Percentiles rank a stretch among this genome's conserved stretches.
Evolutionary conservation across 306 rosid species (phyloP).

Genomic region (Vicia faba): DNA sequence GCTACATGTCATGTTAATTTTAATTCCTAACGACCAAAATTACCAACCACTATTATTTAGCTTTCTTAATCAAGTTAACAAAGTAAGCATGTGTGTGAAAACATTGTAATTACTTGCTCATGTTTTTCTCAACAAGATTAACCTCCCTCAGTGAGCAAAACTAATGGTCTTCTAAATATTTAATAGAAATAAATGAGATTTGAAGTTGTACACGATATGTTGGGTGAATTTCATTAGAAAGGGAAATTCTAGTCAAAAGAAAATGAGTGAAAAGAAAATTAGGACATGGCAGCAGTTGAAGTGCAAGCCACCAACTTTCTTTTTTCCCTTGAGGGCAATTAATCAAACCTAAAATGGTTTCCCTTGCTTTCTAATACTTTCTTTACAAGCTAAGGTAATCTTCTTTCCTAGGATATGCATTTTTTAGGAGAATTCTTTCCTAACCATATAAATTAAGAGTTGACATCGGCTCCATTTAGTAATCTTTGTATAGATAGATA

Average conservation of each 20-base stretch:
- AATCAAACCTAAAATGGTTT: constrained; percentile 62
- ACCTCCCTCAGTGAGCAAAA: constrained; percentile 19
- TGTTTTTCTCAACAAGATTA: constrained; percentile 30
- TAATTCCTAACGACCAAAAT: constrained; percentile 35
- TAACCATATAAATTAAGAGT: no score
- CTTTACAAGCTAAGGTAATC: constrained; percentile 41
- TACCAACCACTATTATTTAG: constrained; percentile 40
- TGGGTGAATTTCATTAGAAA: constrained; percentile 43
- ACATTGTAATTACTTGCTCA: constrained; percentile 1
- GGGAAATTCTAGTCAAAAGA: constrained; percentile 20
- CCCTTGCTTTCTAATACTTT: constrained; percentile 34
- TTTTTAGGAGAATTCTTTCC: not conserved
- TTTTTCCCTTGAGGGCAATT: constrained; percentile 14
- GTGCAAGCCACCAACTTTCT: constrained; percentile 61
- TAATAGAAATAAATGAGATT: constrained; percentile 16
- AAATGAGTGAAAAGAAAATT: constrained; percentile 29
- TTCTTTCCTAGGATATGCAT: not conserved
- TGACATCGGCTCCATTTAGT: no score
- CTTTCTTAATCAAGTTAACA: constrained; percentile 36
- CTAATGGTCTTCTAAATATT: not conserved
- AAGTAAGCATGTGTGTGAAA: constrained; percentile 23
- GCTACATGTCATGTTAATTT: constrained; percentile 31
- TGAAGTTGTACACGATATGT: constrained; percentile 5
- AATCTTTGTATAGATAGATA: no score
- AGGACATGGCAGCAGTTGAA: constrained; percentile 51